A percentile compares a stretch with the other conserved stretches of the same genome.
Evolutionary conservation across 139 green algal species (phyloP).

Genomic region (Chlorella sp.): DNA sequence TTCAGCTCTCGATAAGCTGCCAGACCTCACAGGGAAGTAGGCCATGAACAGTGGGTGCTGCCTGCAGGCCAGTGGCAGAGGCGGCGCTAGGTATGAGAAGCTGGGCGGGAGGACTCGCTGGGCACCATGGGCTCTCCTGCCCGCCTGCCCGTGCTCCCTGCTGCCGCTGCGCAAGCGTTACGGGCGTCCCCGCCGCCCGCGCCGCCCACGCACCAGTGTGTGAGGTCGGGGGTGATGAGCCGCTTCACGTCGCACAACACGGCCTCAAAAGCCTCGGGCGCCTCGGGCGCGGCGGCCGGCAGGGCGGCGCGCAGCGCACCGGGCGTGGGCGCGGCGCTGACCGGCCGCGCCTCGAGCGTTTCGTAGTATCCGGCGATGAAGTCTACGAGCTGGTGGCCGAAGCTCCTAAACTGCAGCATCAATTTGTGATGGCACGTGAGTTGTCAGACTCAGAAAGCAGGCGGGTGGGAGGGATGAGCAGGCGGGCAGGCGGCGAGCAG

Average conservation of each 20-base stretch:
- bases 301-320: constrained; percentile 64
- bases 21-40: not conserved
- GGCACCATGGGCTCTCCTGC: no score
- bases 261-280: constrained; percentile 49
- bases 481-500: no score
- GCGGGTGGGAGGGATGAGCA: no score
- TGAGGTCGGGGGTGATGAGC: constrained; percentile 75
- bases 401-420: constrained; percentile 64
- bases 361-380: constrained; percentile 67
- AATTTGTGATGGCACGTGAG: no score
- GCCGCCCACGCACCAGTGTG: constrained; percentile 65
- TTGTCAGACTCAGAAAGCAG: no score
- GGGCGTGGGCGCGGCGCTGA: constrained; percentile 52
- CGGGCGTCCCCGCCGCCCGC: no score
- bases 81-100: not conserved
- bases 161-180: no score
- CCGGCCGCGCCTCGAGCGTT: constrained; percentile 25
- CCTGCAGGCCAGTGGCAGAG: not conserved
- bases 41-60: not conserved
- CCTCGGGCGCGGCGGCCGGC: constrained; percentile 52
- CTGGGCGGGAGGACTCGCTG: no score
- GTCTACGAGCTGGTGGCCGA: constrained; percentile 69
- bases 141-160: no score
- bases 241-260: constrained; percentile 69
- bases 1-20: no score